Percentiles rank a stretch among this genome's conserved stretches.
Conservation (phyloP, 495 filamentous ascomycete species). For the Trichoderma parareesei region DNA sequence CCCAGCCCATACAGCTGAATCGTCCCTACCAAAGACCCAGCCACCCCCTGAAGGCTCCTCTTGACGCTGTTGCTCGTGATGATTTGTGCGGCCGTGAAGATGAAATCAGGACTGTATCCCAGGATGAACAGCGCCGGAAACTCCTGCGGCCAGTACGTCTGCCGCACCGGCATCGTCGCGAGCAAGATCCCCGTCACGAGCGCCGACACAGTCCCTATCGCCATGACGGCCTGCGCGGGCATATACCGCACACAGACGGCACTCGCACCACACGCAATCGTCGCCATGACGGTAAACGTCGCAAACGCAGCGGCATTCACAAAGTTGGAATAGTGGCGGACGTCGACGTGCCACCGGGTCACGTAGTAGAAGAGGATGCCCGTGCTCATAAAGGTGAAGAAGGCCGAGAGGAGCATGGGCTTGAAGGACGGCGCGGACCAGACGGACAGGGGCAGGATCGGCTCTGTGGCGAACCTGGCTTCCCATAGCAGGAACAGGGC, state of each 20-base stretch:
- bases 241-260: constrained; percentile 14
- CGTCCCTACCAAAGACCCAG: constrained; percentile 39
- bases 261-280: neutral
- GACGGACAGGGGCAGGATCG: constrained; percentile 44
- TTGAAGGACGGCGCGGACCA: constrained; percentile 43
- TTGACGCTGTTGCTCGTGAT: constrained; percentile 46
- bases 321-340: neutral
- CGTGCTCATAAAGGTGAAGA: constrained; percentile 45
- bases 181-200: constrained; percentile 32
- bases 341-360: constrained; percentile 3
- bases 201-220: constrained; percentile 34
- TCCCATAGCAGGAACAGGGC: constrained; percentile 40
- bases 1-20: constrained; percentile 36
- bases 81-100: constrained; percentile 45
- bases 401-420: constrained; percentile 37
- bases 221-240: constrained; percentile 44
- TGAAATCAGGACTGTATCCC: constrained; percentile 42
- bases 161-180: constrained; percentile 40
- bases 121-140: constrained; percentile 42
- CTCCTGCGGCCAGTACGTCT: constrained; percentile 43
- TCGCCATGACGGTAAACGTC: neutral
- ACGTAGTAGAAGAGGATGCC: constrained; percentile 44
- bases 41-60: constrained; percentile 42
- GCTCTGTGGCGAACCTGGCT: constrained; percentile 28
- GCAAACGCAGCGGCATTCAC: neutral